Percentiles rank a stretch among this genome's conserved stretches.
Conservation (phyloP, 2,329 filamentous ascomycete genomes). For the Colletotrichum sansevieriae region DNA sequence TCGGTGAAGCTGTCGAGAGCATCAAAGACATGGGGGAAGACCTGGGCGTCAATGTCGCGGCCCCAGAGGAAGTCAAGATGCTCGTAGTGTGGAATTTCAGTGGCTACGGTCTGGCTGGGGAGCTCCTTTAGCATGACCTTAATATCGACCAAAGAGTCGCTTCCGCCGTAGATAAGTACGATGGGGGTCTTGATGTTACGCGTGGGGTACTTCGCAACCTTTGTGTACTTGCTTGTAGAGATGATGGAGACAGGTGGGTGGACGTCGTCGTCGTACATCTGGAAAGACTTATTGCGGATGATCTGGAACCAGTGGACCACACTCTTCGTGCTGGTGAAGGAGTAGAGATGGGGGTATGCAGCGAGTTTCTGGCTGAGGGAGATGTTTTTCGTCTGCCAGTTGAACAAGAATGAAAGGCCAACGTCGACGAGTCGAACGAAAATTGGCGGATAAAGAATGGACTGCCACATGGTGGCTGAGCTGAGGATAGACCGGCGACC, state of each 20-base stretch:
- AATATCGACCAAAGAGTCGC: conserved; percentile 94
- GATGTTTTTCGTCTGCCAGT: conserved; percentile 90
- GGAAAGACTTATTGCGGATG: conserved; percentile 94
- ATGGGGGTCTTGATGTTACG: conserved; percentile 97
- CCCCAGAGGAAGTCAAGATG: conserved; percentile 98
- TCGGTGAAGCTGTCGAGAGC: conserved; percentile 81
- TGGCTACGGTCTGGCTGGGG: conserved; percentile 85
- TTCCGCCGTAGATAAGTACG: conserved; percentile 92
- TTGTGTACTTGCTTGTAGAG: conserved; percentile 86
- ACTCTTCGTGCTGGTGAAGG: conserved; percentile 95
- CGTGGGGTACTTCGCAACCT: conserved; percentile 95
- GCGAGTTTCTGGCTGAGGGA: conserved; percentile 89
- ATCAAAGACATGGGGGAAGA: conserved; percentile 93
- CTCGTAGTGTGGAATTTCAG: conserved; percentile 91
- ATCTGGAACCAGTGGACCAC: conserved; percentile 99
- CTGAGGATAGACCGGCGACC: conserved; percentile 91
- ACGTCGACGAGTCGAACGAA: conserved; percentile 91
- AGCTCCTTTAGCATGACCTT: conserved; percentile 91
- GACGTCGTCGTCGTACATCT: conserved; percentile 98
- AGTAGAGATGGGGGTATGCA: conserved; percentile 95
- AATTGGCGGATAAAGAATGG: conserved; percentile 92
- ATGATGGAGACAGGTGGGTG: conserved; percentile 80
- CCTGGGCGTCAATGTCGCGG: conserved; percentile 82
- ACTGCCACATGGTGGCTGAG: conserved; percentile 97
- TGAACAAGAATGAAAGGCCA: conserved; percentile 85